These are phyloP conservation scores for Parastagonospora avenae DNA, from an alignment of 2,329 filamentous ascomycete species.

Conservation along the genomic window DNA sequence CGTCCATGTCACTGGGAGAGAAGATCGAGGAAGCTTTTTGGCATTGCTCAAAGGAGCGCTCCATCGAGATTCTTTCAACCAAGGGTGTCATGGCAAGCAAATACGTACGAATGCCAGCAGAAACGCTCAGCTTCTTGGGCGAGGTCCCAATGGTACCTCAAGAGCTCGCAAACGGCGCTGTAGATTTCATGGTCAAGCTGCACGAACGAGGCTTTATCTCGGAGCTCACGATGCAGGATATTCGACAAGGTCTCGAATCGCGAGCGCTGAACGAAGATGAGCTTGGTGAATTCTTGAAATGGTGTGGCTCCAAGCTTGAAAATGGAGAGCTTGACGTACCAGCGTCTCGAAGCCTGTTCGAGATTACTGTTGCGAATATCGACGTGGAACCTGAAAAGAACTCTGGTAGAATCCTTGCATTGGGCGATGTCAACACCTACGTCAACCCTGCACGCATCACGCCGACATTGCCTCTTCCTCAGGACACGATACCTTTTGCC, in stretches of 20 bases:
- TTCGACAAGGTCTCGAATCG: constrained; percentile 79
- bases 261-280: constrained; percentile 81
- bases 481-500: constrained; percentile 81
- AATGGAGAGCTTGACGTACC: constrained; percentile 73
- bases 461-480: constrained; percentile 78
- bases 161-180: constrained; percentile 68
- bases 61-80: constrained; percentile 86
- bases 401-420: constrained; percentile 73
- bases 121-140: constrained; percentile 77
- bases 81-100: constrained; percentile 84
- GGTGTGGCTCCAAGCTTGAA: constrained; percentile 75
- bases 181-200: constrained; percentile 78
- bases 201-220: constrained; percentile 85
- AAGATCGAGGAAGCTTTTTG: constrained; percentile 96
- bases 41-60: constrained; percentile 78
- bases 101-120: constrained; percentile 76
- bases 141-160: constrained; percentile 86
- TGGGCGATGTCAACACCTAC: constrained; percentile 76
- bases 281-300: constrained; percentile 80
- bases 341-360: constrained; percentile 72
- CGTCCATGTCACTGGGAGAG: constrained; percentile 79
- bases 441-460: constrained; percentile 80
- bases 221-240: constrained; percentile 84
- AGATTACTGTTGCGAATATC: constrained; percentile 76
- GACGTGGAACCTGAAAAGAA: constrained; percentile 56